These are phyloP conservation scores for Flammula alnicola DNA, from an alignment of 1,284 basidiomycete genomes.

Conservation along the genomic window DNA sequence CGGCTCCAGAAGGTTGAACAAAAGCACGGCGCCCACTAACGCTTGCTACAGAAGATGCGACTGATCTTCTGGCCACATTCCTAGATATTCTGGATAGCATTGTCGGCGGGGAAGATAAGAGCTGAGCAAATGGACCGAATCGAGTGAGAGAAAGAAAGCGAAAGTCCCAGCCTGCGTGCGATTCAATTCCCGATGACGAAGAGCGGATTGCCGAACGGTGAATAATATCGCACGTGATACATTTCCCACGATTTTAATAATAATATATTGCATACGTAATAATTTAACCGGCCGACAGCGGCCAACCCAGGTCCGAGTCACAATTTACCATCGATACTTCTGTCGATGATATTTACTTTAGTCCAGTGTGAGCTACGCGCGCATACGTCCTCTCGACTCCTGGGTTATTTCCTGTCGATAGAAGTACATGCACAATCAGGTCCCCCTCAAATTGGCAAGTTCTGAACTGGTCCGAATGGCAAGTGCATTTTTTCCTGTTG, in stretches of 20 bases:
- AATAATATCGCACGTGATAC: constrained; percentile 11
- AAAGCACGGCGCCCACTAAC: constrained; percentile 47
- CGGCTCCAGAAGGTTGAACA: constrained; percentile 79
- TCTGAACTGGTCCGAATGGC: too few relatives aligned
- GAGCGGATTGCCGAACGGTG: constrained; percentile 1
- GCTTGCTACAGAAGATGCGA: constrained; percentile 22
- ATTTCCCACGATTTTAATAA: neutral
- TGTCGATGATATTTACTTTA: too few relatives aligned
- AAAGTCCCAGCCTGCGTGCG: constrained; percentile 7
- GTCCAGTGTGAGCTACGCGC: too few relatives aligned
- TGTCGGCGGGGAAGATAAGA: constrained; percentile 25
- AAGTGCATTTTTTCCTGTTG: too few relatives aligned
- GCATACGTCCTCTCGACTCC: too few relatives aligned
- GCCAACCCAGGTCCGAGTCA: too few relatives aligned
- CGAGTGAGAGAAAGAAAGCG: constrained; percentile 8
- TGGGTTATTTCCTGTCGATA: too few relatives aligned
- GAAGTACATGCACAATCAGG: too few relatives aligned
- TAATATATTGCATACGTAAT: too few relatives aligned
- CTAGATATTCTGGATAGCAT: constrained; percentile 63
- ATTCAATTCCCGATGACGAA: constrained; percentile 13
- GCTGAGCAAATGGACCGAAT: constrained; percentile 2
- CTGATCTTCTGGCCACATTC: constrained; percentile 37
- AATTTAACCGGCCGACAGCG: too few relatives aligned
- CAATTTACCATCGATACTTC: too few relatives aligned
- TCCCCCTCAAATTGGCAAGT: too few relatives aligned